Evolutionary conservation across 106 monocot genomes (phyloP).

Genomic region (Dendrobium nobile): DNA sequence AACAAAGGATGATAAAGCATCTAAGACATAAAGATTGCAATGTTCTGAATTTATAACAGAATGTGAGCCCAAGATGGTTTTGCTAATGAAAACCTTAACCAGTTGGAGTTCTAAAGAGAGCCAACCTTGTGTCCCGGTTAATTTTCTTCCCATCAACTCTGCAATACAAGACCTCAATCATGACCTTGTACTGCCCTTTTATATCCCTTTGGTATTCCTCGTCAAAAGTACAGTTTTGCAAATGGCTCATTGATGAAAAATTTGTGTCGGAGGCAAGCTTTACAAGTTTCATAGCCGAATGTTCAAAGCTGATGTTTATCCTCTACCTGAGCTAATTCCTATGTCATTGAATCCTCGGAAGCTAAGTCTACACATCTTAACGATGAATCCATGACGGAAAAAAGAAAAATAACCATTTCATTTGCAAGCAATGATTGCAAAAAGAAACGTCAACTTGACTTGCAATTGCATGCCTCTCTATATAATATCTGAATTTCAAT

Average conservation of each 20-base stretch:
- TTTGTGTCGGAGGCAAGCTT: background rate
- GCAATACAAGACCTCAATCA: background rate
- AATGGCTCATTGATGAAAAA: background rate
- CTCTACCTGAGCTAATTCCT: background rate
- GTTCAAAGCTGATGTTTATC: background rate
- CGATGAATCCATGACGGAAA: too few species aligned
- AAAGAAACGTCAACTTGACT: background rate
- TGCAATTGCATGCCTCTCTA: background rate
- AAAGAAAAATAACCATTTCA: too few species aligned
- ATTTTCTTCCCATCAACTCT: background rate
- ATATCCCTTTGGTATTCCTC: background rate
- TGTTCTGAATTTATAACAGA: too few species aligned
- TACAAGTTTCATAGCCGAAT: background rate
- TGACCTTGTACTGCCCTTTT: background rate
- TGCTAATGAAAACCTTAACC: background rate
- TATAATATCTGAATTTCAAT: background rate
- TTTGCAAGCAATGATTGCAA: too few species aligned
- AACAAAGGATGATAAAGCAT: background rate
- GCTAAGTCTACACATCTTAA: too few species aligned
- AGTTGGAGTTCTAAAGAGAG: background rate
- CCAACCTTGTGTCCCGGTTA: background rate
- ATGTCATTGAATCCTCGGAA: background rate
- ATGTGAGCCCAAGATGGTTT: background rate
- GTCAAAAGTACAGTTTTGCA: background rate
- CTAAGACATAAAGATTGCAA: too few species aligned